Base-by-base conservation (phyloP, 208 protist genomes). In the Crithidia mellificae region DNA sequence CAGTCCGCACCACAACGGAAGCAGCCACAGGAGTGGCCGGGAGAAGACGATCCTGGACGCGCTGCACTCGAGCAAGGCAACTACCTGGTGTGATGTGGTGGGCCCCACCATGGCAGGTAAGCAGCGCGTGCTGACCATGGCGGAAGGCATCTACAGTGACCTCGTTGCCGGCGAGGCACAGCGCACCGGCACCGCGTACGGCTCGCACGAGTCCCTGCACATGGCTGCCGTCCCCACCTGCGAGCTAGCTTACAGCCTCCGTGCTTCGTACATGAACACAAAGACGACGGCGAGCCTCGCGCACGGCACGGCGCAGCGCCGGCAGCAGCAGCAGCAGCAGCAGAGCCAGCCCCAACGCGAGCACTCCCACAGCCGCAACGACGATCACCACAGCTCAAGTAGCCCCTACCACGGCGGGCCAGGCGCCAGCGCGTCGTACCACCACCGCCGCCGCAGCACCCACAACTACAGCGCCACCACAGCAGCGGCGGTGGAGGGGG, bases 201-300 rank as follows among this genome's bases (percentile, higher is more conserved):
- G 55, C 55, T 61, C 55, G 1, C 47, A 22, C 17, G 22, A 19
- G 9, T 55, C 61, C 0, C 34, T 44, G 22, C 34, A 39, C 8
- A 52, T 44, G 56, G 27, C 32, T 14, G 25, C 44, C n/a, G 32
- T 84, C 25, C 74, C 72, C 6, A 88, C 83, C 3, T 66, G 67
- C 20, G 84, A 90, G 68, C 38, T 90, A 6, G 84, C 74, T 17
- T 90, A 83, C 67, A 77, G 30, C 11, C 62, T 90, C 15, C 78
- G 84, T 5, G 54, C 63, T 2, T 63, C 63, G 43, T 87, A 81
- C 68, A 43, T 77, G 39, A 32, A n/a, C n/a, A n/a, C n/a, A n/a
- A n/a, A n/a, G n/a, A n/a, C n/a, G n/a, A n/a, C n/a, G n/a, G n/a
- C n/a, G n/a, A n/a, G n/a, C n/a, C n/a, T n/a, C n/a, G n/a, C n/a